These are phyloP conservation scores for Zychaea mexicana DNA, from an alignment of 371 early-diverging fungal species.

Conservation along the genomic window DNA sequence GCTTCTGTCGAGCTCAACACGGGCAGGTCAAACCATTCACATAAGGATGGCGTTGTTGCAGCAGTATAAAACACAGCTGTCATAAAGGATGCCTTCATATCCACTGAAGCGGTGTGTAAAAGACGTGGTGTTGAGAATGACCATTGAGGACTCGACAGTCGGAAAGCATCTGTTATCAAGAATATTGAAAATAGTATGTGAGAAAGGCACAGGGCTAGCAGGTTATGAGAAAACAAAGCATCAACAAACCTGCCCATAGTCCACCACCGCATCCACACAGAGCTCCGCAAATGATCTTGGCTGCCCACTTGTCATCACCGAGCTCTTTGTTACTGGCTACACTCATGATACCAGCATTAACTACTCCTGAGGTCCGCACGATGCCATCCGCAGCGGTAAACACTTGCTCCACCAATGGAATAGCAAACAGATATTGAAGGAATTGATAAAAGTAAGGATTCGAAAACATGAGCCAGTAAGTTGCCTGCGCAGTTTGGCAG, in stretches of 20 bases:
- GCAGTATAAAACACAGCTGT: conserved; percentile 41
- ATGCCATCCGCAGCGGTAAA: conserved; percentile 54
- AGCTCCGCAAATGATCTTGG: conserved; percentile 55
- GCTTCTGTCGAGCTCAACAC: conserved; percentile 24
- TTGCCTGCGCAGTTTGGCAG: conserved; percentile 1
- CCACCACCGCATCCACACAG: conserved; percentile 61
- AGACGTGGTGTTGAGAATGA: conserved; percentile 47
- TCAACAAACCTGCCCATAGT: conserved; percentile 43
- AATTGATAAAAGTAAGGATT: conserved; percentile 33
- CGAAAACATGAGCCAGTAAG: conserved; percentile 45
- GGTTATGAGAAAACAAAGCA: no score
- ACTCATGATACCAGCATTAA: conserved; percentile 54
- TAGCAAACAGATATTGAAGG: conserved; percentile 31
- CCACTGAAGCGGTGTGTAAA: conserved; percentile 32
- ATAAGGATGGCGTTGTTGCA: conserved; percentile 24
- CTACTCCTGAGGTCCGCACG: conserved; percentile 47
- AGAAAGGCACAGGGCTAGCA: no score
- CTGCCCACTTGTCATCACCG: conserved; percentile 47
- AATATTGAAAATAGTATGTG: no score
- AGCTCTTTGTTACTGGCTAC: conserved; percentile 43
- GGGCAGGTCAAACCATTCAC: conserved; percentile 26
- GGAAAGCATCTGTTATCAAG: conserved; percentile 54
- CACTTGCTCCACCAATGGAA: conserved; percentile 45
- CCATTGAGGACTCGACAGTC: conserved; percentile 42
- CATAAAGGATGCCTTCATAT: conserved; percentile 41